Conservation (phyloP, 768 basidiomycete species). For the Suillus hirtellus region DNA sequence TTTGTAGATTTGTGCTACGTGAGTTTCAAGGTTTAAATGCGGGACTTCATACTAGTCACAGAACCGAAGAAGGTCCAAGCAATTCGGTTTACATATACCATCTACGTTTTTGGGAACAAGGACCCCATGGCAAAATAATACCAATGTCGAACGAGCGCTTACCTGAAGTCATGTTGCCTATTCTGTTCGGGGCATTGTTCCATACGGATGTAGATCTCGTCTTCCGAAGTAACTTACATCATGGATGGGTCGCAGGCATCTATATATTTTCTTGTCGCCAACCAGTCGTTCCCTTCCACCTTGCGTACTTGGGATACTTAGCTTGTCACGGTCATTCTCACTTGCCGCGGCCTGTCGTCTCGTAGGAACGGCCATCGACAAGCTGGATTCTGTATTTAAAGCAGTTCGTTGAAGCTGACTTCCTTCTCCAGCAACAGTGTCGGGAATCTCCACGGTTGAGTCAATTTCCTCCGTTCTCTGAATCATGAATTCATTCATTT, state of each 20-base stretch:
- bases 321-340: not conserved
- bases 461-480: not conserved
- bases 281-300: constrained; percentile 15
- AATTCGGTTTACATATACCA: not conserved
- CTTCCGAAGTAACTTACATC: not conserved
- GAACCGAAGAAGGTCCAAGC: constrained; percentile 1
- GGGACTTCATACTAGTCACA: not conserved
- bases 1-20: not conserved
- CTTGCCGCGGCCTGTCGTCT: constrained; percentile 7
- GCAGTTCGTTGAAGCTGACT: not conserved
- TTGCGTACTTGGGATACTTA: not conserved
- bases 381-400: constrained; percentile 11
- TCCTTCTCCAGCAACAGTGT: constrained; percentile 8
- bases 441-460: constrained; percentile 5
- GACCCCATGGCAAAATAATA: constrained; percentile 6
- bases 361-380: constrained; percentile 17
- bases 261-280: constrained; percentile 9
- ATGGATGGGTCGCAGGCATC: constrained; percentile 1
- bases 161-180: not conserved
- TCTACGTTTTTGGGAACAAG: constrained; percentile 24
- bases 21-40: not conserved
- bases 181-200: constrained; percentile 22
- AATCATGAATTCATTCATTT: not conserved
- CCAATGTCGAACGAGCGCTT: constrained; percentile 1
- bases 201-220: constrained; percentile 10